These are phyloP conservation scores for Paraconiothyrium brasiliense DNA, from an alignment of 2,329 filamentous ascomycete genomes.

Conservation along the genomic window DNA sequence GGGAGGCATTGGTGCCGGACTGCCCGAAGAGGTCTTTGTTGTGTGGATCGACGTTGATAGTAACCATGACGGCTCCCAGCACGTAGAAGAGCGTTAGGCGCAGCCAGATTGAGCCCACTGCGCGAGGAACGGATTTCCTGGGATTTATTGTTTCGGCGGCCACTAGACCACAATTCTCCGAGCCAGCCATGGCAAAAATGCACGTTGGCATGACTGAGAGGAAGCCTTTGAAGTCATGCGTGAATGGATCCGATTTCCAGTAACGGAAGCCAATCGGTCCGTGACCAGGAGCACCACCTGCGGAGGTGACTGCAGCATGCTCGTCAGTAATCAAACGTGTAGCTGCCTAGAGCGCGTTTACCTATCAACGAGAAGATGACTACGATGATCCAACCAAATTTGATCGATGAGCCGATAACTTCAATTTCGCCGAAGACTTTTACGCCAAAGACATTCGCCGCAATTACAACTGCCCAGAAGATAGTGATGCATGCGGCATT, in stretches of 20 bases:
- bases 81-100: conserved; percentile 59
- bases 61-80: conserved; percentile 56
- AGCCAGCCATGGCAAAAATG: conserved; percentile 53
- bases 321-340: not conserved
- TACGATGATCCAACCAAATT: conserved; percentile 60
- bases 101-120: conserved; percentile 58
- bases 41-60: conserved; percentile 55
- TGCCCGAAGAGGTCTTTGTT: conserved; percentile 55
- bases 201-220: conserved; percentile 50
- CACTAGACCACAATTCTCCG: conserved; percentile 56
- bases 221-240: conserved; percentile 57
- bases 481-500: conserved; percentile 58
- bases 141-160: conserved; percentile 58
- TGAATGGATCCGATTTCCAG: conserved; percentile 56
- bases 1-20: conserved; percentile 55
- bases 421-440: conserved; percentile 59
- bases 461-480: conserved; percentile 53
- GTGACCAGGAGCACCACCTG: conserved; percentile 54
- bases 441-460: conserved; percentile 55
- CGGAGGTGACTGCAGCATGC: conserved; percentile 49
- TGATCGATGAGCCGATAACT: conserved; percentile 55
- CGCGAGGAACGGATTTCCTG: conserved; percentile 53
- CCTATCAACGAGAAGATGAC: conserved; percentile 57
- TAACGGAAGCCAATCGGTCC: conserved; percentile 56
- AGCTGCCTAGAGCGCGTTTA: conserved; percentile 16